Conservation (phyloP, 805 yeast species). For the Komagataella pastoris region DNA sequence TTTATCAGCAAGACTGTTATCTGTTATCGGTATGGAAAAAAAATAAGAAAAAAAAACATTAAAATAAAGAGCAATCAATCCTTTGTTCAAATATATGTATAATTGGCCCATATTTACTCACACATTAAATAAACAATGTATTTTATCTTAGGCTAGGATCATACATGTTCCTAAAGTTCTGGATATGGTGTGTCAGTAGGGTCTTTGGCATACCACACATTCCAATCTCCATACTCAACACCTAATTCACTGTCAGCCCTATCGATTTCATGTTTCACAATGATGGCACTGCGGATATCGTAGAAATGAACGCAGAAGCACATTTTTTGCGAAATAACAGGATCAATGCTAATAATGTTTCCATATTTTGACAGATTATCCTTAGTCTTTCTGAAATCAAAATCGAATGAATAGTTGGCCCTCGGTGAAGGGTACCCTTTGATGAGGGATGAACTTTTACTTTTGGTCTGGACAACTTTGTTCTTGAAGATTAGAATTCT, state of each 20-base stretch:
- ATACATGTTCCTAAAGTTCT: neutral
- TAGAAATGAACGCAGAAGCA: constrained; percentile 48
- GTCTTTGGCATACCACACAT: constrained; percentile 54
- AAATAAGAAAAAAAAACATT: no score
- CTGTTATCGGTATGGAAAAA: no score
- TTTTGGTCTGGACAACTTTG: constrained; percentile 10
- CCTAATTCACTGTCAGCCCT: constrained; percentile 21
- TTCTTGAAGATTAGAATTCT: constrained; percentile 40
- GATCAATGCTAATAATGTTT: constrained; percentile 42
- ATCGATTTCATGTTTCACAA: constrained; percentile 36
- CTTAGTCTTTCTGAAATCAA: constrained; percentile 29
- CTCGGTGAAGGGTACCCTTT: constrained; percentile 28
- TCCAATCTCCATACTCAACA: constrained; percentile 44
- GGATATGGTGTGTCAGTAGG: constrained; percentile 47
- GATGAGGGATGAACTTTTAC: constrained; percentile 6
- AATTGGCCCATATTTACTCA: no score
- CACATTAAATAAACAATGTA: no score
- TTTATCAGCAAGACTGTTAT: no score
- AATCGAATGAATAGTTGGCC: constrained; percentile 25
- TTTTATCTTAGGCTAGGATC: no score
- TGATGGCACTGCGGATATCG: constrained; percentile 45
- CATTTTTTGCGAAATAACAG: constrained; percentile 53
- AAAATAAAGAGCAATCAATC: no score
- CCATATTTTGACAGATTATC: constrained; percentile 47
- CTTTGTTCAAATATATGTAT: no score